Base-by-base conservation (phyloP, 148 eudicot genomes). In the Selenicereus undatus region DNA sequence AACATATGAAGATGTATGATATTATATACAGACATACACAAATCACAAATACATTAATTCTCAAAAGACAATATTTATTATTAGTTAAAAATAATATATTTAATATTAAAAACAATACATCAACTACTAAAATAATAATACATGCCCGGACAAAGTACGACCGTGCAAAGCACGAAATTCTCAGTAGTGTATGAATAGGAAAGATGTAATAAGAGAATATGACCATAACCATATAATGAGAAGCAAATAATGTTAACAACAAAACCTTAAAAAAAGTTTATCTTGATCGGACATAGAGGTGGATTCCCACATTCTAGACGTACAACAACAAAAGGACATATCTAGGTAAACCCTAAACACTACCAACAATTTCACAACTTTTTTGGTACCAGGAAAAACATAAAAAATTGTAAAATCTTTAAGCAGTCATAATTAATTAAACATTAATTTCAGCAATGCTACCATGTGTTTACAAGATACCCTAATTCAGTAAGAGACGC, bases 251-350 rank as follows among this genome's bases (percentile, higher is more conserved):
- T 58, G 77, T 51, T 83, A 48, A 42, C 26, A 68, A 12, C 42
- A 24, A 39, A 20, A 54, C 16, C 58, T 56, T 76, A 36, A 60
- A 71, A 82, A 2, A 77, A 10, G 5, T 14, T 39, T 22, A 36
- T 30, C 60, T 73, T 80, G 66, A 52, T 66, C 35, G 83, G 75
- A 66, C 29, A 58, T 14, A 7, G 60, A 73, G 68, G 24, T 75
- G 30, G 74, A 77, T 80, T 84, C 81, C 36, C 70, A 76, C 45
- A 48, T 83, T 76, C 48, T 80, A 78, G 80, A 72, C 30, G 56
- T 58, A 84, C 86, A 84, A 84, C 39, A 77, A 84, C 75, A 60
- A 80, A 51, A 84, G 32, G 86, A 84, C 86, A 80, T 78, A 2
- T 5, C 50, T 72, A 80, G 42, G 36, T 80, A 80, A 72, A 76